phyloP scores from a whole-genome alignment of 179 eudicot genomes.

The Actinidia arguta region DNA sequence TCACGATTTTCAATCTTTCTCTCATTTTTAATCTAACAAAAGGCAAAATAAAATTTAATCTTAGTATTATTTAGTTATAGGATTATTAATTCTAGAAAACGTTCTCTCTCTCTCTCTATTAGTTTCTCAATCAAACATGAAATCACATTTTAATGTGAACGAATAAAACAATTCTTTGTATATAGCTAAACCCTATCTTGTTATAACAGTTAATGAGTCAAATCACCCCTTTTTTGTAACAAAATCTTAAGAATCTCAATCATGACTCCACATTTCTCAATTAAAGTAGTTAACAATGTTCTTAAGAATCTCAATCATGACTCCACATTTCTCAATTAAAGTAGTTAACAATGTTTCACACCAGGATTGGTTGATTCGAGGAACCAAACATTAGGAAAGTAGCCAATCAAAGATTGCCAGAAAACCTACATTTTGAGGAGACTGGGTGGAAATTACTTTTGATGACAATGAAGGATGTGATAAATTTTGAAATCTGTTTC shows the following conservation, averaged over 20 bases:
- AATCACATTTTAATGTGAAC: too few relatives aligned
- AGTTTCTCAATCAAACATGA: too few relatives aligned
- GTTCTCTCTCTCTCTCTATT: too few relatives aligned
- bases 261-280: background rate
- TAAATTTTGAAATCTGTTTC: background rate
- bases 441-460: background rate
- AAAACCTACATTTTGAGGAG: background rate
- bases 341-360: background rate
- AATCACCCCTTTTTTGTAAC: background rate
- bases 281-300: too few relatives aligned
- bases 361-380: background rate
- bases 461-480: background rate
- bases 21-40: too few relatives aligned
- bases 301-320: background rate
- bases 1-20: too few relatives aligned
- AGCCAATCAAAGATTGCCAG: constrained; percentile 1
- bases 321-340: background rate
- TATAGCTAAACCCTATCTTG: background rate
- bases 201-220: constrained; percentile 11
- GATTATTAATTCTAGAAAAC: too few relatives aligned
- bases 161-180: too few relatives aligned
- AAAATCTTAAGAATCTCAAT: background rate
- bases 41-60: too few relatives aligned
- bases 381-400: background rate
- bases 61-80: too few relatives aligned